Evolutionary conservation across 805 yeast species (phyloP), one percentile per base, ranked within the genome.

Genomic region (Cyberlindnera subsufficiens): DNA sequence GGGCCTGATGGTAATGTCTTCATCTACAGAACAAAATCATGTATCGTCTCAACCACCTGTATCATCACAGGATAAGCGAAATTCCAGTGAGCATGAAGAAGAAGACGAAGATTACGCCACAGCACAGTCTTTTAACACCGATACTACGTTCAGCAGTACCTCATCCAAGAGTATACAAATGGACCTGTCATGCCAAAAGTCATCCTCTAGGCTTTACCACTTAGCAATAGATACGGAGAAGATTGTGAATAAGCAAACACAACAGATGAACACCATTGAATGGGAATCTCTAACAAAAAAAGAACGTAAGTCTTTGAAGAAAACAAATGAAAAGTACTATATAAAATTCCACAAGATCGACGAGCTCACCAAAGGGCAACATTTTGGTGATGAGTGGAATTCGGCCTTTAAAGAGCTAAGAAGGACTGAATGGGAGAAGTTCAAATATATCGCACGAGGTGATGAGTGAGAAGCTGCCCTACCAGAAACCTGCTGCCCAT

Each of bases 351-450:
- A 35, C 29, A 35, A 35, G 14, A n/a, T 35, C 15, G 38, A 35
- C 11, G 30, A n/a, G 14, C 10, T 30, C 11, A 15, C 30, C 5
- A 11, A 20, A 20, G 10, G 9, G 14, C 15, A 25, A 19, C 18
- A 40, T n/a, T 44, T 49, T 20, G 52, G 52, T 6, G 13, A 32
- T 10, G 30, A 38, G 7, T 49, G 50, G 52, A 19, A 40, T 8
- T 16, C 7, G 15, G 46, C 40, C 1, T 37, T 36, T 20, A 32
- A 20, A 16, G 35, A 18, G 15, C 17, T 30, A 15, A 27, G 39
- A 13, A 16, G n/a, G 7, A 25, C 39, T 8, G 39, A 37, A 30
- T 37, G 39, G 39, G 33, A 37, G 15, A 37, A 16, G 16, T 37
- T 37, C 14, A 37, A 30, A 30, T 37, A 19, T 15, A 37, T 37